Percentiles rank a stretch among this genome's conserved stretches.
These are phyloP conservation scores for Suillus americanus DNA, from an alignment of 768 basidiomycete genomes.

Conservation along the genomic window DNA sequence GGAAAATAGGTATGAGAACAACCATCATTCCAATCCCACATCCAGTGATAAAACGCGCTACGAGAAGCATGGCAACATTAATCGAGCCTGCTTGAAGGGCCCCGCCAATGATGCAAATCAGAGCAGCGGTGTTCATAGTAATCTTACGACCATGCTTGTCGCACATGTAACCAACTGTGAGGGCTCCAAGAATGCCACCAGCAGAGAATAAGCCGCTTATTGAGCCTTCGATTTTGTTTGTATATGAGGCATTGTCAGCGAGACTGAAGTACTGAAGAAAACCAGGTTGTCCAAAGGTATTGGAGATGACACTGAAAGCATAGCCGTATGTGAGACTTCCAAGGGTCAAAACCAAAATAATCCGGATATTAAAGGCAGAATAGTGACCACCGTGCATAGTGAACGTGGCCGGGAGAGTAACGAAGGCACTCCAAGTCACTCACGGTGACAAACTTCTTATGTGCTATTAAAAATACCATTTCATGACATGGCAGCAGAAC, in stretches of 20 bases:
- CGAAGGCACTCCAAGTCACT: neutral
- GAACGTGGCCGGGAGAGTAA: neutral
- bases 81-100: slow-evolving; percentile 7
- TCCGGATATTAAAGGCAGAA: slow-evolving; percentile 3
- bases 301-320: slow-evolving; percentile 1
- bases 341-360: neutral
- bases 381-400: neutral
- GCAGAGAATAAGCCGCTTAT: slow-evolving; percentile 5
- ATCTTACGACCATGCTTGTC: slow-evolving; percentile 1
- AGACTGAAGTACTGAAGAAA: slow-evolving; percentile 1
- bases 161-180: slow-evolving; percentile 5
- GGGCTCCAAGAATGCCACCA: slow-evolving; percentile 4
- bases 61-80: slow-evolving; percentile 2
- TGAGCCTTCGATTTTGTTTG: neutral
- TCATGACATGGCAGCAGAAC: neutral
- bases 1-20: slow-evolving; percentile 5
- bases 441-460: neutral
- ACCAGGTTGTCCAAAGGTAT: slow-evolving; percentile 1
- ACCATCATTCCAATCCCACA: slow-evolving; percentile 9
- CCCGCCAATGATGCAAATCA: slow-evolving; percentile 2
- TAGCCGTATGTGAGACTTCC: slow-evolving; percentile 4
- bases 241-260: neutral
- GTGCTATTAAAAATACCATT: neutral
- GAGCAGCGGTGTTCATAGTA: slow-evolving; percentile 5
- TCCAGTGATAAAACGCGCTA: slow-evolving; percentile 5